A percentile compares a stretch with the other conserved stretches of the same genome.
Evolutionary conservation across 192 early-diverging fungal species (phyloP).

Genomic region (Gryganskiella cystojenkinii): DNA sequence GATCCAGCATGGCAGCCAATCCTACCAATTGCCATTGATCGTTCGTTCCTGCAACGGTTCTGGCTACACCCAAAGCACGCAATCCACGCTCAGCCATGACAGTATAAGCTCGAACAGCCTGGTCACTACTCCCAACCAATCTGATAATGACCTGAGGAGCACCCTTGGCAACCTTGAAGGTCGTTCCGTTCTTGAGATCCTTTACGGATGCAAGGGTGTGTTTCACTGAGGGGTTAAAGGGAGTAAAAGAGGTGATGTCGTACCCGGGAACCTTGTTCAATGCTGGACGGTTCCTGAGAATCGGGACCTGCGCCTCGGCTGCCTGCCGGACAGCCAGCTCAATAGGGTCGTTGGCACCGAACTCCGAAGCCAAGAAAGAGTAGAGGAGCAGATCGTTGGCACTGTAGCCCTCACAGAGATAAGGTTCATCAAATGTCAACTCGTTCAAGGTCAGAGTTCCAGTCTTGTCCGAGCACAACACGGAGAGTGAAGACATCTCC

Average conservation of each 20-base stretch:
- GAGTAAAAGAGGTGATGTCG: slow-evolving; percentile 71
- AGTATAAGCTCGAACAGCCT: slow-evolving; percentile 65
- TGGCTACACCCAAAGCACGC: slow-evolving; percentile 78
- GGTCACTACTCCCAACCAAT: slow-evolving; percentile 59
- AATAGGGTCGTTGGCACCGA: slow-evolving; percentile 80
- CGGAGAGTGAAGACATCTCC: slow-evolving; percentile 78
- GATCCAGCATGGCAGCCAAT: slow-evolving; percentile 73
- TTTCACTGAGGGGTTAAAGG: slow-evolving; percentile 80
- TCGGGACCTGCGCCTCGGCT: slow-evolving; percentile 58
- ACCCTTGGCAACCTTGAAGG: slow-evolving; percentile 76
- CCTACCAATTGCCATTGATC: slow-evolving; percentile 72
- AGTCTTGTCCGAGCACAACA: slow-evolving; percentile 76
- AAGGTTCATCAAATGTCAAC: slow-evolving; percentile 81
- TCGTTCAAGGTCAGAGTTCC: slow-evolving; percentile 83
- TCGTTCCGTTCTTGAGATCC: slow-evolving; percentile 58
- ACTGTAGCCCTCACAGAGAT: slow-evolving; percentile 50
- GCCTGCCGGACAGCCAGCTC: slow-evolving; percentile 78
- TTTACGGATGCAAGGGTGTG: slow-evolving; percentile 73
- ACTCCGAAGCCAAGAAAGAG: slow-evolving; percentile 74
- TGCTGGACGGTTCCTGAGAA: slow-evolving; percentile 54
- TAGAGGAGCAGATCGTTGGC: slow-evolving; percentile 72
- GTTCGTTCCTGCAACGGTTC: slow-evolving; percentile 57
- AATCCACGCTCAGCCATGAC: slow-evolving; percentile 75
- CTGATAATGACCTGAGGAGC: slow-evolving; percentile 78
- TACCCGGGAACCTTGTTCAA: slow-evolving; percentile 73